Evolutionary conservation across 805 yeast genomes (phyloP), one percentile per base, ranked within the genome.

Genomic region (Sungouiella thailandica): DNA sequence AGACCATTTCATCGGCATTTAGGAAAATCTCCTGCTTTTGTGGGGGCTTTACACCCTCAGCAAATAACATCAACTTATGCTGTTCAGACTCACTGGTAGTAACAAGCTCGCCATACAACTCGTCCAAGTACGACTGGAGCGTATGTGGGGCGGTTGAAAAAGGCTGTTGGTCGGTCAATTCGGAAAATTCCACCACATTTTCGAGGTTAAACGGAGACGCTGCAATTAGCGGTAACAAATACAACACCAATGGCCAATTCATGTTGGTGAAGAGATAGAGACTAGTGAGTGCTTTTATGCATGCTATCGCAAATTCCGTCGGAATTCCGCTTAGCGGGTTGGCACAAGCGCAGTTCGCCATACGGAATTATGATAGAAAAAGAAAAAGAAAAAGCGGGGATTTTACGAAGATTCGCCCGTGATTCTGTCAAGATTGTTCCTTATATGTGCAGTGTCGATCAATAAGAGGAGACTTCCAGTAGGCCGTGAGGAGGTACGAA

Each of bases 51-150:
- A 25, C 29, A 10, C 39, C 40, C 9, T n/a, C 17, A 9, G 18
- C 22, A 12, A 41, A n/a, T 17, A 30, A 24, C 15, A n/a, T 12
- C 15, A 26, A 25, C 27, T 36, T 40, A 31, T 37, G 22, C 5
- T 23, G 15, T 3, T 9, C 17, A 4, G 47, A 32, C 5, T 35
- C 40, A 11, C 32, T 15, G 10, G 40, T 25, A 13, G 27, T 32
- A 5, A 44, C 43, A 2, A 43, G 27, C 13, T 40, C 43, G 2
- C 49, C 47, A 15, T 44, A 44, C 11, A 44, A 35, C 25, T 43
- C 41, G 34, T 44, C 49, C 8, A 42, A 33, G 23, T 40, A 34
- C 19, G 46, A 41, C 10, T 35, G 18, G 25, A 23, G 23, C n/a
- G n/a, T n/a, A n/a, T n/a, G n/a, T n/a, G n/a, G n/a, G n/a, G n/a